These are phyloP conservation scores for Hypoxylon intermedium DNA, from an alignment of 495 filamentous ascomycete genomes.

Conservation along the genomic window DNA sequence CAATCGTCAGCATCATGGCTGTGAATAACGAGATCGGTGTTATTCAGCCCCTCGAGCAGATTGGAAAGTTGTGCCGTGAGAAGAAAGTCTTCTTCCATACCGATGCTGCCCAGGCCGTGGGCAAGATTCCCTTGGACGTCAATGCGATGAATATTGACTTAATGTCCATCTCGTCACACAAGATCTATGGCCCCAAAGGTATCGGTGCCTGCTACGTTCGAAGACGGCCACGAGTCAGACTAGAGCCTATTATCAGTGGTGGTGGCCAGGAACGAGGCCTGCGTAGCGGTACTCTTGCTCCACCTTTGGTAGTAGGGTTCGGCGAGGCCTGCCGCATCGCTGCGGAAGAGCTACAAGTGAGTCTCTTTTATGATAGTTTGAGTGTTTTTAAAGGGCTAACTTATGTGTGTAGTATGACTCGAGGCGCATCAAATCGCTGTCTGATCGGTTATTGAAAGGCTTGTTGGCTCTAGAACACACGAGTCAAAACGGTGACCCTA, in stretches of 20 bases:
- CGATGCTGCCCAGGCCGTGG: slow-evolving; percentile 95
- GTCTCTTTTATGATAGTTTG: slow-evolving; percentile 48
- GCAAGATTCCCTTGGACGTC: slow-evolving; percentile 95
- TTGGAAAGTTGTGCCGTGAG: slow-evolving; percentile 86
- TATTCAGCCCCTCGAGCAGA: slow-evolving; percentile 92
- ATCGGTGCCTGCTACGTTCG: slow-evolving; percentile 96
- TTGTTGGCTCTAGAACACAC: slow-evolving; percentile 92
- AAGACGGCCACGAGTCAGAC: slow-evolving; percentile 85
- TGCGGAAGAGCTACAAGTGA: slow-evolving; percentile 85
- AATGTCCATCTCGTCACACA: slow-evolving; percentile 99
- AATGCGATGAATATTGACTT: slow-evolving; percentile 96
- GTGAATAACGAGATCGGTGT: slow-evolving; percentile 99
- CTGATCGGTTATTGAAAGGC: slow-evolving; percentile 79
- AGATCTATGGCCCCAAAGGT: slow-evolving; percentile 98
- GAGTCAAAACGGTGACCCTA: slow-evolving; percentile 82
- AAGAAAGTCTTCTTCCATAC: slow-evolving; percentile 99
- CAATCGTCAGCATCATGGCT: slow-evolving; percentile 94
- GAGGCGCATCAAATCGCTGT: slow-evolving; percentile 79
- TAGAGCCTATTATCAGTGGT: slow-evolving; percentile 95
- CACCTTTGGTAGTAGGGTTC: slow-evolving; percentile 87
- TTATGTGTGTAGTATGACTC: slow-evolving; percentile 79
- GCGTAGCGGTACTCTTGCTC: slow-evolving; percentile 91
- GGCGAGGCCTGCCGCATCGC: slow-evolving; percentile 94
- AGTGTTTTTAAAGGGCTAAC: slow-evolving; percentile 22
- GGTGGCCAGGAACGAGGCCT: slow-evolving; percentile 95